Evolutionary conservation across 2,329 filamentous ascomycete genomes (phyloP).

Genomic region (Acephala macrosclerotiorum): DNA sequence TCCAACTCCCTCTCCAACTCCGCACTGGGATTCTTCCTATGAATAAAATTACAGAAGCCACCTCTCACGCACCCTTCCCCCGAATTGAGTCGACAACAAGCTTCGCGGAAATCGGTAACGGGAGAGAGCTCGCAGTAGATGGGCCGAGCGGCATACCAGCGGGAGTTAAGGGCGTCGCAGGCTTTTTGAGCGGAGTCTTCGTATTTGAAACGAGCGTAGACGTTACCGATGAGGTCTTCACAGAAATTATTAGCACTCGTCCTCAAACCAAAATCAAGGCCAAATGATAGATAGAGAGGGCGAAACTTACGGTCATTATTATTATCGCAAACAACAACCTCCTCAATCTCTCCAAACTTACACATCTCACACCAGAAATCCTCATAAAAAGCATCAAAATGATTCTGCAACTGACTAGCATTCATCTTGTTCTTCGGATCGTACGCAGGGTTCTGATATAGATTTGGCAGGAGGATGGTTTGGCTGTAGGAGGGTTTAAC

Average conservation of each 20-base stretch:
- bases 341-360: constrained; percentile 97
- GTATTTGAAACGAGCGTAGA: constrained; percentile 99
- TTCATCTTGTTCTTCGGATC: constrained; percentile 98
- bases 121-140: constrained; percentile 98
- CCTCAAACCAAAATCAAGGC: no score
- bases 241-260: constrained; percentile 36
- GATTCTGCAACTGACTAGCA: constrained; percentile 92
- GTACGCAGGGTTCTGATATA: constrained; percentile 99
- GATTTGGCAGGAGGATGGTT: constrained; percentile 96
- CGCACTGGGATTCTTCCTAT: constrained; percentile 90
- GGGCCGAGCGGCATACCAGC: constrained; percentile 96
- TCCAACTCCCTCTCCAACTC: constrained; percentile 90
- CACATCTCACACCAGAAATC: constrained; percentile 99
- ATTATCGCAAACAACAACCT: constrained; percentile 98
- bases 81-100: constrained; percentile 92
- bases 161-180: constrained; percentile 90
- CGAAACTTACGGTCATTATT: constrained; percentile 77
- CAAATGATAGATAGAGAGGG: no score
- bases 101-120: constrained; percentile 97
- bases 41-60: constrained; percentile 99
- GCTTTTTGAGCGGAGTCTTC: constrained; percentile 94
- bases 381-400: constrained; percentile 99
- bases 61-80: constrained; percentile 96
- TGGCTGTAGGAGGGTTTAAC: constrained; percentile 99
- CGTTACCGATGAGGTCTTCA: constrained; percentile 92